Conservation (phyloP, 2,329 filamentous ascomycete genomes). For the Byssoonygena ceratinophila region DNA sequence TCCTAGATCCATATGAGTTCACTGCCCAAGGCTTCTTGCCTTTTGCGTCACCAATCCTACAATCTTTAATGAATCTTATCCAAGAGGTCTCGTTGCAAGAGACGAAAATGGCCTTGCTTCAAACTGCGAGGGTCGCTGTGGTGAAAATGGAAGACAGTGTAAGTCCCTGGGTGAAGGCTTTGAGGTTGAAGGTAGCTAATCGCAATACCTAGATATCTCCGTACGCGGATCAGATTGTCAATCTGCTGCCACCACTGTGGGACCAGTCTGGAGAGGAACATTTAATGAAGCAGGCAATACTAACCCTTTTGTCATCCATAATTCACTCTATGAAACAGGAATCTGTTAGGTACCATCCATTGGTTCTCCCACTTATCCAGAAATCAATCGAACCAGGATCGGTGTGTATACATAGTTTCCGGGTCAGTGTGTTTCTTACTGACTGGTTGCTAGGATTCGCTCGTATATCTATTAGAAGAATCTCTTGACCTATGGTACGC, state of each 20-base stretch:
- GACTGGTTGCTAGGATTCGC: constrained; percentile 41
- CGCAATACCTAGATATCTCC: constrained; percentile 52
- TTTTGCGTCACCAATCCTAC: constrained; percentile 62
- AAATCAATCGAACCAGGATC: constrained; percentile 69
- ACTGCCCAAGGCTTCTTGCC: constrained; percentile 61
- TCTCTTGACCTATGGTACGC: constrained; percentile 80
- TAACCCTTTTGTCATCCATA: constrained; percentile 72
- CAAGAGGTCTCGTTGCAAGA: constrained; percentile 71
- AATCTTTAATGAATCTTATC: constrained; percentile 64
- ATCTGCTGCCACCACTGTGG: constrained; percentile 72
- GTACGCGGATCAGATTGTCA: constrained; percentile 69
- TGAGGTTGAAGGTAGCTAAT: constrained; percentile 67
- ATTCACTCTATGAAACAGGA: constrained; percentile 74
- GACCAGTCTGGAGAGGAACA: constrained; percentile 74
- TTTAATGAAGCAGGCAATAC: constrained; percentile 85
- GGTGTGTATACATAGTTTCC: constrained; percentile 31
- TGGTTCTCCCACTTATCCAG: constrained; percentile 72
- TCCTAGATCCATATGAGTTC: constrained; percentile 80
- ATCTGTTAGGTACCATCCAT: constrained; percentile 64
- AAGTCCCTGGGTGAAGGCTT: constrained; percentile 38
- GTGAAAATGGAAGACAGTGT: constrained; percentile 67
- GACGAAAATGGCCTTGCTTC: constrained; percentile 79
- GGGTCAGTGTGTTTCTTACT: not conserved
- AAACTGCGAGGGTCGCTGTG: constrained; percentile 73
- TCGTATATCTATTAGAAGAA: constrained; percentile 81